Conservation (phyloP, 2,329 filamentous ascomycete species). For the Clarireedia homoeocarpa region DNA sequence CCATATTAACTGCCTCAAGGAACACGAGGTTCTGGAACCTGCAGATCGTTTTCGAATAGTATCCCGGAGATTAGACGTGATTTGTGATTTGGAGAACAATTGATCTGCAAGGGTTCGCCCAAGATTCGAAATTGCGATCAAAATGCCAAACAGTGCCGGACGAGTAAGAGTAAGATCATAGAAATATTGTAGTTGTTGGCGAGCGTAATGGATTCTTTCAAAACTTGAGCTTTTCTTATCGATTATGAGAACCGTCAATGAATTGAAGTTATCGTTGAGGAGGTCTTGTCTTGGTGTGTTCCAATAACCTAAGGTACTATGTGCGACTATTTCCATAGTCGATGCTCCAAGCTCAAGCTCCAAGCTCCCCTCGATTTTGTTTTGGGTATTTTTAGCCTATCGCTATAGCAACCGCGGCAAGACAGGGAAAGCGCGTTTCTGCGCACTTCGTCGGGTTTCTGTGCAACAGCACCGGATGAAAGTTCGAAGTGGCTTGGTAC, state of each 20-base stretch:
- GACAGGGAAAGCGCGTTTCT: background rate
- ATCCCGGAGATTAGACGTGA: constrained; percentile 10
- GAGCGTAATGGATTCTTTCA: constrained; percentile 6
- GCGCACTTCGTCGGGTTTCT: background rate
- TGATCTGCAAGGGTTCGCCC: background rate
- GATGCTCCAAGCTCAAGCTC: too few species aligned
- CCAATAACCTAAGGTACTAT: background rate
- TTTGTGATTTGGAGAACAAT: constrained; percentile 1
- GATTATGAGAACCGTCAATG: background rate
- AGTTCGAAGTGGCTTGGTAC: background rate
- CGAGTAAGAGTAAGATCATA: constrained; percentile 3
- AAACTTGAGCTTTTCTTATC: background rate
- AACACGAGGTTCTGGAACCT: background rate
- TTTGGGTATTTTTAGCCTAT: background rate
- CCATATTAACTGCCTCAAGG: constrained; percentile 17
- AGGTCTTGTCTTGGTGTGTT: background rate
- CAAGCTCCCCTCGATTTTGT: background rate
- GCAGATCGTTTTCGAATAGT: constrained; percentile 2
- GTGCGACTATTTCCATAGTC: background rate
- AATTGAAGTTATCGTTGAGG: background rate
- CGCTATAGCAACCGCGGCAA: background rate
- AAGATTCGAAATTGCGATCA: constrained; percentile 4
- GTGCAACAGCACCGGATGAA: background rate
- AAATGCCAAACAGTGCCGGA: background rate
- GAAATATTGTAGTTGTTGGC: constrained; percentile 1